Conservation (phyloP, 2,329 filamentous ascomycete species). For the Geosmithia flava region DNA sequence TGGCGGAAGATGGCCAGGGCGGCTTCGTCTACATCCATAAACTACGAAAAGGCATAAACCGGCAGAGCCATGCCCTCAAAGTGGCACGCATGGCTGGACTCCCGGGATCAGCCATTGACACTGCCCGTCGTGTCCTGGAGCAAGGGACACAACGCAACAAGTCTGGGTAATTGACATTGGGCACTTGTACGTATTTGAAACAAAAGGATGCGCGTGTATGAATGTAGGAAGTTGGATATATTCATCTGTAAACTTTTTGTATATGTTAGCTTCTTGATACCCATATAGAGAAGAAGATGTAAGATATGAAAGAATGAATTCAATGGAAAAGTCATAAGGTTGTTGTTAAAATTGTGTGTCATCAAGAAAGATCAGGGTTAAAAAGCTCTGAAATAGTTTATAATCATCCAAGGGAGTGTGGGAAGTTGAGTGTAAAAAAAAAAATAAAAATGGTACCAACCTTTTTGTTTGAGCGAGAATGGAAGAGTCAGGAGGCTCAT, state of each 20-base stretch:
- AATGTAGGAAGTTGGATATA: background rate
- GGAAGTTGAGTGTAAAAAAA: slow-evolving; percentile 4
- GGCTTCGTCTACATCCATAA: slow-evolving; percentile 82
- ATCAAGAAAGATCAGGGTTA: slow-evolving; percentile 53
- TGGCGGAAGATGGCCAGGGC: slow-evolving; percentile 57
- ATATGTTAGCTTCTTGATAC: slow-evolving; percentile 25
- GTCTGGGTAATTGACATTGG: background rate
- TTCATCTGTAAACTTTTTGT: background rate
- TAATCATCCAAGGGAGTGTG: slow-evolving; percentile 38
- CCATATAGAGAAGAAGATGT: slow-evolving; percentile 9
- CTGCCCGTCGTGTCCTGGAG: slow-evolving; percentile 49
- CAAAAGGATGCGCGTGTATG: background rate
- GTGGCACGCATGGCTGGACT: slow-evolving; percentile 82
- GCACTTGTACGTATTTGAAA: background rate
- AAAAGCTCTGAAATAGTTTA: slow-evolving; percentile 46
- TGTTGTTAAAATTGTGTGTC: slow-evolving; percentile 36
- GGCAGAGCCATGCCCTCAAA: slow-evolving; percentile 81
- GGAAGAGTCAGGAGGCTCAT: background rate
- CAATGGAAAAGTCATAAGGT: slow-evolving; percentile 35
- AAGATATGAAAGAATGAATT: slow-evolving; percentile 8
- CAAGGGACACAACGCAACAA: slow-evolving; percentile 1
- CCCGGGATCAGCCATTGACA: slow-evolving; percentile 56
- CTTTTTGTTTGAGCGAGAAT: slow-evolving; percentile 13
- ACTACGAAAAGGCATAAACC: slow-evolving; percentile 71
- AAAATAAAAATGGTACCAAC: slow-evolving; percentile 26